Percentiles rank a stretch among this genome's conserved stretches.
phyloP scores from a whole-genome alignment of 2,329 filamentous ascomycete species.

The Xylaria sp. region DNA sequence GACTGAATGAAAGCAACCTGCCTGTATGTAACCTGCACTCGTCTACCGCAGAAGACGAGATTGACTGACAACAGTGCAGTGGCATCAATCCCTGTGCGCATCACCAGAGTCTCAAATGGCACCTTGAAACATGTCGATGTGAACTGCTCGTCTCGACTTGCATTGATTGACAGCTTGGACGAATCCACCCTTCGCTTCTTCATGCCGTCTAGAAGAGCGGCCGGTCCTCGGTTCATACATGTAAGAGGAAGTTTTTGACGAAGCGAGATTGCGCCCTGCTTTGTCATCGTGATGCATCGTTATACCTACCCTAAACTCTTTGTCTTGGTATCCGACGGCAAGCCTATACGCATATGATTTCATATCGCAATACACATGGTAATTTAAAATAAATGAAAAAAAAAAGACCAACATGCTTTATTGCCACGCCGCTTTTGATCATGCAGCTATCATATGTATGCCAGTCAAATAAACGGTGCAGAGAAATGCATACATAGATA shows the following conservation, averaged over 20 bases:
- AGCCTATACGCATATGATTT: neutral
- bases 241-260: no score
- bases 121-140: constrained; percentile 18
- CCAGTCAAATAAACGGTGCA: neutral
- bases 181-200: constrained; percentile 26
- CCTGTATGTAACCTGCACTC: no score
- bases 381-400: neutral
- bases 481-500: no score
- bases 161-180: constrained; percentile 7
- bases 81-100: constrained; percentile 25
- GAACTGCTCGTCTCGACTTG: constrained; percentile 32
- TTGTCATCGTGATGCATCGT: neutral
- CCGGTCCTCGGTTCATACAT: no score
- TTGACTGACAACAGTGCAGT: constrained; percentile 14
- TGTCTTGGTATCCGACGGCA: neutral
- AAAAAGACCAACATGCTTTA: neutral
- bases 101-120: constrained; percentile 18
- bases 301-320: neutral
- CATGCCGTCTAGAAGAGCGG: constrained; percentile 8
- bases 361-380: neutral
- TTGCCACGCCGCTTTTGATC: neutral
- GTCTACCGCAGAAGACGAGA: neutral
- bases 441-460: constrained; percentile 12
- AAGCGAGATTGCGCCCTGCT: constrained; percentile 9
- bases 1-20: no score